Evolutionary conservation across 2,329 filamentous ascomycete species (phyloP).

Genomic region (Didymella keratinophila): DNA sequence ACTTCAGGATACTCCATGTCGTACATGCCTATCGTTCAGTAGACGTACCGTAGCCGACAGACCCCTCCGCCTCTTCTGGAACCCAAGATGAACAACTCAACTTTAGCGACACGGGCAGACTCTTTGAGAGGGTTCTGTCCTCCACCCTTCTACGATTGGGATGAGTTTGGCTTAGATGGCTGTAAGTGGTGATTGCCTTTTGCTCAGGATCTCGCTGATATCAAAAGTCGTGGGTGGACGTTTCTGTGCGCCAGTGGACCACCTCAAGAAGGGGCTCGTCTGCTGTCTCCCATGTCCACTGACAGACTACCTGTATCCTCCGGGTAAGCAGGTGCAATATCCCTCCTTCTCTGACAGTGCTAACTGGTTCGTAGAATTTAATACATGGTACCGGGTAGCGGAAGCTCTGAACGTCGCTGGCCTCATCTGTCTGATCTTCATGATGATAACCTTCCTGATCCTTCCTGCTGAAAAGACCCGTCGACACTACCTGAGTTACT

Average conservation of each 20-base stretch:
- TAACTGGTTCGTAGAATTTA: conserved; percentile 54
- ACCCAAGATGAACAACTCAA: conserved; percentile 43
- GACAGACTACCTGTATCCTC: conserved; percentile 75
- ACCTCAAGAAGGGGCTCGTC: conserved; percentile 57
- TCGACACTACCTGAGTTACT: conserved; percentile 91
- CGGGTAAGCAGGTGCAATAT: conserved; percentile 54
- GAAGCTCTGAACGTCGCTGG: conserved; percentile 84
- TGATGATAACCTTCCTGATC: conserved; percentile 79
- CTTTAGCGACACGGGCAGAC: conserved; percentile 28
- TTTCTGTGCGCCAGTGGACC: conserved; percentile 61
- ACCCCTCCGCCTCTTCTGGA: neutral
- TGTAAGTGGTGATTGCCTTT: conserved; percentile 62
- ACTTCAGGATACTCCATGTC: conserved; percentile 32
- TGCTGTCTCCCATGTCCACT: conserved; percentile 94
- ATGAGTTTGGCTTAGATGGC: conserved; percentile 68
- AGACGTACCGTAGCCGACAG: conserved; percentile 22
- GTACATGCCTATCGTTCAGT: conserved; percentile 22
- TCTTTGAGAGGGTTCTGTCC: conserved; percentile 65
- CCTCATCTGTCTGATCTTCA: conserved; percentile 74
- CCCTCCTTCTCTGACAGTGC: conserved; percentile 18
- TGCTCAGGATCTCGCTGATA: conserved; percentile 40
- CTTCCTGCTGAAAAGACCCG: conserved; percentile 89
- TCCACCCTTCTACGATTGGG: conserved; percentile 72
- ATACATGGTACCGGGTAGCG: conserved; percentile 68
- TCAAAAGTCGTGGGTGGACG: conserved; percentile 61